Evolutionary conservation across 257 asterid genomes (phyloP), one percentile per base, ranked within the genome.

Genomic region (Ajuga chamaepitys): DNA sequence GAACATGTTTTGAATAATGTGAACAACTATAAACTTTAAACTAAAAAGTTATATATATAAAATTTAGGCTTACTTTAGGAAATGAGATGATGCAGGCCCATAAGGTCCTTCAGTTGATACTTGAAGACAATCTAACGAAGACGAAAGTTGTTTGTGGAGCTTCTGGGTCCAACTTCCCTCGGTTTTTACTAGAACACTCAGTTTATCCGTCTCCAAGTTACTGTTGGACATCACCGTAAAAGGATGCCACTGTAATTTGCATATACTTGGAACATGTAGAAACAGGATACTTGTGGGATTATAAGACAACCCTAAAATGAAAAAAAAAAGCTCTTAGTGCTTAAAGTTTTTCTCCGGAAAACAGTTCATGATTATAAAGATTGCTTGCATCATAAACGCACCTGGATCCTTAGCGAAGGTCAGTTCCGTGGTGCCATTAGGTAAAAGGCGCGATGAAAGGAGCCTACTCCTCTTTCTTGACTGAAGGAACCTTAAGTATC

Each of bases 391-490:
- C 53, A 5, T 9, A 7, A 5, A 34, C 12, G 6, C 11, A 81
- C 93, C 84, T 83, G 86, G 82, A 80, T 57, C 75, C 76, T 88
- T 88, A 74, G 87, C 77, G 37, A 88, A 88, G 41, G 80, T 85
- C 3, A 85, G 77, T 64, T 88, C 96, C 71, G 77, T 72, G 59
- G 81, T 75, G 17, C 78, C 81, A 10, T 75, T 80, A 25, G 93
- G 90, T 21, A 87, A 75, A 67, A 87, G 74, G n/a, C 87, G 75
- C 0, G 88, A 50, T 0, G 85, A 76, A n/a, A 76, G 67, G 5
- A 88, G 58, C 26, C 83, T 55, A 40, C 66, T 42, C 58, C 82
- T 74, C 13, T n/a, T 38, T 53, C 80, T 77, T 0, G 95, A 88
- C 47, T 88, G 93, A 6, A 88, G 62, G 85, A 85, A 83, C 37